Evolutionary conservation across 257 asterid genomes (phyloP).

Genomic region (Jacaranda copaia): DNA sequence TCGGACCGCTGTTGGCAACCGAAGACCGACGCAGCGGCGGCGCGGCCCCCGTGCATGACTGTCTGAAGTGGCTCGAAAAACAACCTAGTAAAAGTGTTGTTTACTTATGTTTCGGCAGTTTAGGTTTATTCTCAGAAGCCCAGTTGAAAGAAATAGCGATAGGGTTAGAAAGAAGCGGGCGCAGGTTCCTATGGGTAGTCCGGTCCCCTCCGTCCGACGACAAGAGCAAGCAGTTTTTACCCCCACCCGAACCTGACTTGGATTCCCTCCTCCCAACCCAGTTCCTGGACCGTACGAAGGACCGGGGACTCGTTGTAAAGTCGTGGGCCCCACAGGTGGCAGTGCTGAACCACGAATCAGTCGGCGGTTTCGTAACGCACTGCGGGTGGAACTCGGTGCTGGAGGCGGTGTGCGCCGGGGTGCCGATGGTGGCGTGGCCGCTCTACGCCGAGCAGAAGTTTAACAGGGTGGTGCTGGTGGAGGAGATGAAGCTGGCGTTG

Average conservation of each 20-base stretch:
- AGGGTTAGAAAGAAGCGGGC: conserved; percentile 58
- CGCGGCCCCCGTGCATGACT: conserved; percentile 29
- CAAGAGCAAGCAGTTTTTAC: conserved; percentile 32
- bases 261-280: conserved; percentile 53
- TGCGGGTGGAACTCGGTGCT: conserved; percentile 77
- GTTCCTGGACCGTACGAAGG: conserved; percentile 55
- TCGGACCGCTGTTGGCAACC: conserved; percentile 61
- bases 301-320: conserved; percentile 54
- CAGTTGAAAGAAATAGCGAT: conserved; percentile 57
- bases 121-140: conserved; percentile 45
- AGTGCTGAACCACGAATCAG: conserved; percentile 53
- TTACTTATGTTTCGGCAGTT: conserved; percentile 67
- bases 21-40: background rate
- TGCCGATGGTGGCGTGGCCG: conserved; percentile 80
- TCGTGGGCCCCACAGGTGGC: conserved; percentile 74
- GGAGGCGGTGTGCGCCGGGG: conserved; percentile 60
- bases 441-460: conserved; percentile 66
- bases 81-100: conserved; percentile 67
- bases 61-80: conserved; percentile 63
- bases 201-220: conserved; percentile 53
- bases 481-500: conserved; percentile 58
- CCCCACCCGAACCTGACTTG: conserved; percentile 53
- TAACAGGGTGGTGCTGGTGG: conserved; percentile 54
- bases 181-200: conserved; percentile 65
- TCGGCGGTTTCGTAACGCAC: conserved; percentile 73